A percentile compares a stretch with the other conserved stretches of the same genome.
Evolutionary conservation across 495 filamentous ascomycete species (phyloP).

Genomic region (Penicillium macrosclerotiorum): DNA sequence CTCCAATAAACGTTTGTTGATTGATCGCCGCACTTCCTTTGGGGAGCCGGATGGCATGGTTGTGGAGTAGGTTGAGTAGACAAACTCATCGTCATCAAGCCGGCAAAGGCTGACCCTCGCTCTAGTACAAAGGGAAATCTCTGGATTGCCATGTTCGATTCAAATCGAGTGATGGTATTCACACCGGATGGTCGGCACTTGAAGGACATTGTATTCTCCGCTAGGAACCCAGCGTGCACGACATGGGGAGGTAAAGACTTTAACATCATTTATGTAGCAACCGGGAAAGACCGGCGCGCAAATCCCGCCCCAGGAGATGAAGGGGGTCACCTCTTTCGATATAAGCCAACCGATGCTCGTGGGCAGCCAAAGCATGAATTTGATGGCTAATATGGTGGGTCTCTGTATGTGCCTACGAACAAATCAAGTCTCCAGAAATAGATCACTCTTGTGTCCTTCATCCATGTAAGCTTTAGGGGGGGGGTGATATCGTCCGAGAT

Average conservation of each 20-base stretch:
- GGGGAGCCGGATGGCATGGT: slow-evolving; percentile 31
- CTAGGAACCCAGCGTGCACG: slow-evolving; percentile 15
- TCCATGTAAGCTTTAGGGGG: too few species aligned
- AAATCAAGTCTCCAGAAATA: too few species aligned
- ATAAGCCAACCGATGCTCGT: not conserved
- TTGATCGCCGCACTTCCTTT: slow-evolving; percentile 17
- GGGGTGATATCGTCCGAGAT: too few species aligned
- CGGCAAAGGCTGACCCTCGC: not conserved
- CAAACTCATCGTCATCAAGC: too few species aligned
- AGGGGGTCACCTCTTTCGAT: slow-evolving; percentile 22
- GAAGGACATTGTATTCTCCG: slow-evolving; percentile 17
- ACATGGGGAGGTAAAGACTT: slow-evolving; percentile 13
- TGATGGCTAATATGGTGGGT: slow-evolving; percentile 13
- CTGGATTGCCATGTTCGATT: slow-evolving; percentile 19
- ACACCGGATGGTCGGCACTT: slow-evolving; percentile 11
- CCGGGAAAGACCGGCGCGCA: slow-evolving; percentile 8
- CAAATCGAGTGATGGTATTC: slow-evolving; percentile 16
- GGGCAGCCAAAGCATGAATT: slow-evolving; percentile 22
- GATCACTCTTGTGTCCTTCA: too few species aligned
- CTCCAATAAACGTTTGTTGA: slow-evolving; percentile 19
- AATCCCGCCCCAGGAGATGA: slow-evolving; percentile 14
- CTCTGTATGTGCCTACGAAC: too few species aligned
- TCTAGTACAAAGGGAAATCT: slow-evolving; percentile 16
- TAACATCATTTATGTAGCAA: slow-evolving; percentile 12
- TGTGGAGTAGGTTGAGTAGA: slow-evolving; percentile 14